Percentiles rank a stretch among this genome's conserved stretches.
phyloP scores from a whole-genome alignment of 2,329 filamentous ascomycete genomes.

The Dendryphion nanum region DNA sequence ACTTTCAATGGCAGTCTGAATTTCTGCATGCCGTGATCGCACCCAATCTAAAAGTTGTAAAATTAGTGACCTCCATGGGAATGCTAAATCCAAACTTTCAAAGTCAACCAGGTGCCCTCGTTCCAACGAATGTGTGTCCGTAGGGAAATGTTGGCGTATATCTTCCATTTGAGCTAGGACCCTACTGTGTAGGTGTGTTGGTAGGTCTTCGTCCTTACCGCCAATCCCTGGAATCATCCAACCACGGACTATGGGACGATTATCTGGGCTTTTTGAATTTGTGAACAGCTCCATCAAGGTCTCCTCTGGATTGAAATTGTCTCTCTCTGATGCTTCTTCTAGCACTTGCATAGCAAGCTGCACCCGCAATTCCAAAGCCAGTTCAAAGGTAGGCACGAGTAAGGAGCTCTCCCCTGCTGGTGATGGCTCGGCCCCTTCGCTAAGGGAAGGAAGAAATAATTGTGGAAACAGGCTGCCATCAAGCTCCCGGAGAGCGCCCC shows the following conservation, averaged over 20 bases:
- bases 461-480: slow-evolving; percentile 34
- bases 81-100: slow-evolving; percentile 44
- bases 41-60: slow-evolving; percentile 48
- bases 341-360: slow-evolving; percentile 52
- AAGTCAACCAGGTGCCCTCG: slow-evolving; percentile 40
- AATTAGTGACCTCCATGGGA: slow-evolving; percentile 52
- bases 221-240: slow-evolving; percentile 38
- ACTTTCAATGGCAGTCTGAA: slow-evolving; percentile 42
- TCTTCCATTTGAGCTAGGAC: slow-evolving; percentile 40
- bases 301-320: slow-evolving; percentile 40
- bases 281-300: slow-evolving; percentile 46
- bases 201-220: slow-evolving; percentile 36
- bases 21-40: slow-evolving; percentile 44
- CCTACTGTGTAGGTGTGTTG: slow-evolving; percentile 30
- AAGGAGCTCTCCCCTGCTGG: slow-evolving; percentile 37
- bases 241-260: slow-evolving; percentile 23
- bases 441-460: slow-evolving; percentile 29
- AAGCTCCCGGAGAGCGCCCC: slow-evolving; percentile 29
- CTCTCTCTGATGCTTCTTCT: slow-evolving; percentile 27
- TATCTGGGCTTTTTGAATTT: slow-evolving; percentile 8
- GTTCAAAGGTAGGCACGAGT: slow-evolving; percentile 44
- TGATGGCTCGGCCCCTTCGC: slow-evolving; percentile 10
- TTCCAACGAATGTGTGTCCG: slow-evolving; percentile 29
- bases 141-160: slow-evolving; percentile 36
- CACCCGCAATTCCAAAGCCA: slow-evolving; percentile 56